These are phyloP conservation scores for Alternaria tenuissima DNA, from an alignment of 2,329 filamentous ascomycete genomes.

Conservation along the genomic window DNA sequence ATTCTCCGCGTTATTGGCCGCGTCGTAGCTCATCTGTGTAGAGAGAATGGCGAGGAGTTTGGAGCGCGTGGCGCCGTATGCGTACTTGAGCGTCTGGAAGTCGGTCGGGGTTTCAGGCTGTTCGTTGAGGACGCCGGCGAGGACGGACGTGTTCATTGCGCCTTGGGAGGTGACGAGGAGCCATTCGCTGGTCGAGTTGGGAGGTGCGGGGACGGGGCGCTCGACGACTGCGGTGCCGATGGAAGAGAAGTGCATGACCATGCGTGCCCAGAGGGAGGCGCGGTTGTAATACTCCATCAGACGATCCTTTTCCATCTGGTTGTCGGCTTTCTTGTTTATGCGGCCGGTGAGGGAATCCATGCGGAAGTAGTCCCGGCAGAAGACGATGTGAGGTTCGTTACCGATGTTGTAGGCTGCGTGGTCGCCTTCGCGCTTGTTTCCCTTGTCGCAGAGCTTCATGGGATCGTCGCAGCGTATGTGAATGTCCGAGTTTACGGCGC, in stretches of 20 bases:
- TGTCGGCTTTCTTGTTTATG: slow-evolving; percentile 34
- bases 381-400: slow-evolving; percentile 47
- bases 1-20: slow-evolving; percentile 46
- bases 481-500: slow-evolving; percentile 38
- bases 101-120: slow-evolving; percentile 32
- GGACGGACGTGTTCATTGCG: slow-evolving; percentile 45
- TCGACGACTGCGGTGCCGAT: slow-evolving; percentile 41
- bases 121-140: slow-evolving; percentile 43
- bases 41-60: slow-evolving; percentile 43
- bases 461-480: slow-evolving; percentile 49
- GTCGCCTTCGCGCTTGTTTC: slow-evolving; percentile 39
- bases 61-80: slow-evolving; percentile 44
- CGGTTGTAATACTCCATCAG: slow-evolving; percentile 46
- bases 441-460: slow-evolving; percentile 34
- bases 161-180: slow-evolving; percentile 23
- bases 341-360: slow-evolving; percentile 34
- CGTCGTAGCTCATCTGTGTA: slow-evolving; percentile 44
- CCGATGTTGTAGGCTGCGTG: slow-evolving; percentile 47
- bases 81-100: slow-evolving; percentile 40
- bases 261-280: slow-evolving; percentile 45
- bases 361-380: slow-evolving; percentile 42
- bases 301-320: slow-evolving; percentile 33
- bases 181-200: slow-evolving; percentile 35
- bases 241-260: slow-evolving; percentile 45
- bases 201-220: slow-evolving; percentile 21